Evolutionary conservation across 2,329 filamentous ascomycete genomes (phyloP).

Genomic region (Ophiostoma himal-ulmi): DNA sequence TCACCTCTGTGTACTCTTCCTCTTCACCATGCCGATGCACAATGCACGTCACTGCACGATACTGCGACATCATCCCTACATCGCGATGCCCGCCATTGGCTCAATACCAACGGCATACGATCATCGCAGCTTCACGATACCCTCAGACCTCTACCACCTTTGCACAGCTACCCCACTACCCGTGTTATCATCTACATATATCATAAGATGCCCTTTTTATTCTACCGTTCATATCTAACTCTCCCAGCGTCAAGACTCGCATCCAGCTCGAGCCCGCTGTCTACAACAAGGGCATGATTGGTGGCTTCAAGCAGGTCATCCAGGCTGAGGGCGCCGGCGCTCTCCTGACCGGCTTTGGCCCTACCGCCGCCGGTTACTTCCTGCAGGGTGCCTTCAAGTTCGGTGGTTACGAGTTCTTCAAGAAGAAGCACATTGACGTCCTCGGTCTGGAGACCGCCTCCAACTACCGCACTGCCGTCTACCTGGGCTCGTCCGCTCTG

Average conservation of each 20-base stretch:
- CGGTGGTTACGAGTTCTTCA: constrained; percentile 84
- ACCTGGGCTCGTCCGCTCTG: constrained; percentile 56
- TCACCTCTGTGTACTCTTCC: not conserved
- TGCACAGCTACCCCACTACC: not conserved
- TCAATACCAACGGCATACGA: not conserved
- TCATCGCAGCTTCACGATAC: not conserved
- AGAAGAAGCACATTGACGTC: constrained; percentile 70
- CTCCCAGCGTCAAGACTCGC: constrained; percentile 70
- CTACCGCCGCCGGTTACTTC: constrained; percentile 76
- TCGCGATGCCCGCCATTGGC: not conserved
- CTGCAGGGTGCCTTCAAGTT: constrained; percentile 84
- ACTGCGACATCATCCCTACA: not conserved
- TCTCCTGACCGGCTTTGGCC: constrained; percentile 70
- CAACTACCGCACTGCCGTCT: constrained; percentile 67
- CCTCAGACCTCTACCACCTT: not conserved
- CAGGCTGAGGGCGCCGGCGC: constrained; percentile 68
- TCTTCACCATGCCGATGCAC: not conserved
- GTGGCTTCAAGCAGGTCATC: constrained; percentile 72
- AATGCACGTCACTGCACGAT: not conserved
- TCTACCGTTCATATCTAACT: not conserved
- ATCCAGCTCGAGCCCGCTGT: constrained; percentile 77
- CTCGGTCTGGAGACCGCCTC: constrained; percentile 64
- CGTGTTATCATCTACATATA: not conserved
- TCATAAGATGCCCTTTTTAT: not conserved
- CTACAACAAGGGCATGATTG: constrained; percentile 75